phyloP scores from a whole-genome alignment of 345 rosid species.

The Eucalyptus cloeziana region DNA sequence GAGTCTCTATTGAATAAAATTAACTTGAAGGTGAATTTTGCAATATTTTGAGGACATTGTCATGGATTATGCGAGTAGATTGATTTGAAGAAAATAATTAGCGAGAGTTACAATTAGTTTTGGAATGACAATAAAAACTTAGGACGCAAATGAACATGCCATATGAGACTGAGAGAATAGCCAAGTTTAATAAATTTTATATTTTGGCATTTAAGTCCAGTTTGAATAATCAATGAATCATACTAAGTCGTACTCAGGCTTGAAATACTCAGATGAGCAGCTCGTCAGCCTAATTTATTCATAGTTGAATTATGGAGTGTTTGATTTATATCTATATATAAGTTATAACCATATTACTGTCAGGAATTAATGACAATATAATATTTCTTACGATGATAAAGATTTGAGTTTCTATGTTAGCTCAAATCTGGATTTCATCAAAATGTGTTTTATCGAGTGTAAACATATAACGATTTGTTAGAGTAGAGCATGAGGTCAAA shows the following conservation, averaged over 20 bases:
- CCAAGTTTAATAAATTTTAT: neutral
- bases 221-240: neutral
- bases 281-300: neutral
- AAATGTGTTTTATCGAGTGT: neutral
- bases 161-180: neutral
- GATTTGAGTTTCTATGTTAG: neutral
- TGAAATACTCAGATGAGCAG: neutral
- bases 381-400: neutral
- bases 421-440: neutral
- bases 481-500: neutral
- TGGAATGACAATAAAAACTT: neutral
- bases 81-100: neutral
- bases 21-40: neutral
- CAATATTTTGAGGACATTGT: neutral
- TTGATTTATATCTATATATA: neutral
- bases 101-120: neutral
- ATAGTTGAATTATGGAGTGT: neutral
- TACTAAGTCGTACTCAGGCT: neutral
- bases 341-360: neutral
- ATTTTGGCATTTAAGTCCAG: neutral
- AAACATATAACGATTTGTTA: neutral
- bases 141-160: neutral
- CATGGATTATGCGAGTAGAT: neutral
- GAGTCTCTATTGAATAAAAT: neutral
- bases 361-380: neutral